Base-by-base conservation (phyloP, 1,284 basidiomycete species). In the Puccinia polysora region DNA sequence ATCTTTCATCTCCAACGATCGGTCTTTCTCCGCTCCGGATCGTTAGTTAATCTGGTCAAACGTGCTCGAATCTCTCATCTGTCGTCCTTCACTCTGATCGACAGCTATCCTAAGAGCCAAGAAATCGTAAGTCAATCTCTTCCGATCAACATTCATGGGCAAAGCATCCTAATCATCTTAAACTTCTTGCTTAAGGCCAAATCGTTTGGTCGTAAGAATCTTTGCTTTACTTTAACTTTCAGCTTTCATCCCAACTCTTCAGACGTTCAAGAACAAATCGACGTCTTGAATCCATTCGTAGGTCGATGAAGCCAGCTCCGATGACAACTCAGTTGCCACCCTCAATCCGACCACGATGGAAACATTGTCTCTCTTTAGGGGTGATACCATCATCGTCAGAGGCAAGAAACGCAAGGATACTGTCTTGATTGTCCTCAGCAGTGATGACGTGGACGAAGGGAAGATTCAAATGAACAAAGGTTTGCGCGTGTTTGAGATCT, bases 291-390 rank as follows among this genome's bases (percentile, higher is more conserved):
- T 68, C 12, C 34, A 30, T 23, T 8, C 32, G 2, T 23, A 70
- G 67, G 78, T 80, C n/a, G 79, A 80, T 25, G 79, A 80, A 73
- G 74, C 79, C 15, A 79, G 77, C 28, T 79, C 79, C 4, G 79
- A 80, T 63, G 79, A 80, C 74, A 80, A 80, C 76, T 81, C 80
- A 87, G 94, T 97, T 75, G 94, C 93, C 60, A 94, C 91, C 49
- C 84, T 98, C 53, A 91, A 95, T 83, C 92, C 95, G 64, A 88
- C 88, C 47, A 98, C 96, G 60, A 97, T 98, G 95, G 96, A 98
- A 82, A 82, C 85, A 23, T 86, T 99, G 58, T 87, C 88, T 73
- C 86, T 99, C 65, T 99, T 98, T 86, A 87, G 92, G 73, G 93
- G 93, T 58, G 93, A 97, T 80, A 95, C 90, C 15, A 88, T 94